Conservation (phyloP, 257 asterid genomes). For the Solanum commersonii region DNA sequence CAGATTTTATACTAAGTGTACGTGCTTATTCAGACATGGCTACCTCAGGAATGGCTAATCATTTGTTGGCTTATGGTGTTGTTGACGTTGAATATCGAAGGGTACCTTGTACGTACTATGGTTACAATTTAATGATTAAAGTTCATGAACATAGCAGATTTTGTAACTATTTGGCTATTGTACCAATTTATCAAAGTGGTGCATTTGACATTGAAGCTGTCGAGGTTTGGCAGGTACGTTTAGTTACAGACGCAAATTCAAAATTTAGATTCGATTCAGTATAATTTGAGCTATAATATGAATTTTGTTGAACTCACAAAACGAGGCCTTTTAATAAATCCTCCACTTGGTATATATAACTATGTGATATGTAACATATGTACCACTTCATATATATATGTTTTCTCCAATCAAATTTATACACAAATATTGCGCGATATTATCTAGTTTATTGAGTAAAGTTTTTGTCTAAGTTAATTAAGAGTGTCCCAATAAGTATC, state of each 20-base stretch:
- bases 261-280: background rate
- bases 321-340: background rate
- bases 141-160: constrained; percentile 43
- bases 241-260: background rate
- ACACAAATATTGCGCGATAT: background rate
- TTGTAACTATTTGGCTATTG: constrained; percentile 48
- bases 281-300: background rate
- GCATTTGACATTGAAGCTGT: constrained; percentile 29
- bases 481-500: background rate
- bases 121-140: constrained; percentile 32
- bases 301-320: background rate
- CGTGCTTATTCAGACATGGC: constrained; percentile 55
- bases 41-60: constrained; percentile 31
- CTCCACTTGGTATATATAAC: background rate
- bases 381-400: background rate
- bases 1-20: constrained; percentile 57
- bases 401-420: background rate
- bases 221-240: constrained; percentile 53
- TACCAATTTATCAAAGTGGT: constrained; percentile 50
- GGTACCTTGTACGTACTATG: constrained; percentile 32
- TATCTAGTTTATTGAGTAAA: background rate
- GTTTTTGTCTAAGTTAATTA: background rate
- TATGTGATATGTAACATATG: background rate
- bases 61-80: constrained; percentile 45
- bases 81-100: constrained; percentile 49